A percentile compares a stretch with the other conserved stretches of the same genome.
These are phyloP conservation scores for Tephrocybe sp. DNA, from an alignment of 768 basidiomycete species.

Conservation along the genomic window DNA sequence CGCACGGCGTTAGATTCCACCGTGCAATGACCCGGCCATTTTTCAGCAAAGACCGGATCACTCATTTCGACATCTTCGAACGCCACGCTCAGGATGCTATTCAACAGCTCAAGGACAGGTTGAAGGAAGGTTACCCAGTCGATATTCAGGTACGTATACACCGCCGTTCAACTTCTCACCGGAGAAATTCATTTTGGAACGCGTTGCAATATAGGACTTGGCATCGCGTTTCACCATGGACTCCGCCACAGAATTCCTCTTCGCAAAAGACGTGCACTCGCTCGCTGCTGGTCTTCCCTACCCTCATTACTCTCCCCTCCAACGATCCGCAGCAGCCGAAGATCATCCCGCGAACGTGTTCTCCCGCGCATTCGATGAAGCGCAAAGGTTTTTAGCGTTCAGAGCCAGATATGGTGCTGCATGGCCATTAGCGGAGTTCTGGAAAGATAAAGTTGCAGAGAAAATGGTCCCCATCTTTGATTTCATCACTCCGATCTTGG, in stretches of 20 bases:
- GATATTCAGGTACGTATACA: constrained; percentile 51
- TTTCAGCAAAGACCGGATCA: constrained; percentile 60
- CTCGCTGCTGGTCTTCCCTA: constrained; percentile 51
- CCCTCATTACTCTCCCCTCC: constrained; percentile 31
- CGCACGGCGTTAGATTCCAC: constrained; percentile 45
- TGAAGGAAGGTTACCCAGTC: constrained; percentile 45
- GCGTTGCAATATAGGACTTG: no score
- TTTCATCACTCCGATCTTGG: constrained; percentile 54
- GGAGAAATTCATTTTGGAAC: not conserved
- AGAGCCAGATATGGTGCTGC: constrained; percentile 36
- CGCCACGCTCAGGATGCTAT: constrained; percentile 50
- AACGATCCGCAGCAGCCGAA: constrained; percentile 21
- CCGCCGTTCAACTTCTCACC: not conserved
- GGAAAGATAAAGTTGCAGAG: constrained; percentile 41
- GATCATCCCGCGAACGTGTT: constrained; percentile 42
- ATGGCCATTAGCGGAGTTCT: constrained; percentile 56
- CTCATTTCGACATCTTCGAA: constrained; percentile 62
- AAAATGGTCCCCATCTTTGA: constrained; percentile 46
- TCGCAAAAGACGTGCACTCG: constrained; percentile 49
- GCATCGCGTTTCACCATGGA: constrained; percentile 57
- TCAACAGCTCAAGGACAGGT: constrained; percentile 38
- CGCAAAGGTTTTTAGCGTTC: constrained; percentile 34
- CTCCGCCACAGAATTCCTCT: constrained; percentile 60
- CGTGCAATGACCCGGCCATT: constrained; percentile 69
- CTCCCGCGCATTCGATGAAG: constrained; percentile 45